Evolutionary conservation across 345 rosid species (phyloP).

Genomic region (Rubroshorea leprosula): DNA sequence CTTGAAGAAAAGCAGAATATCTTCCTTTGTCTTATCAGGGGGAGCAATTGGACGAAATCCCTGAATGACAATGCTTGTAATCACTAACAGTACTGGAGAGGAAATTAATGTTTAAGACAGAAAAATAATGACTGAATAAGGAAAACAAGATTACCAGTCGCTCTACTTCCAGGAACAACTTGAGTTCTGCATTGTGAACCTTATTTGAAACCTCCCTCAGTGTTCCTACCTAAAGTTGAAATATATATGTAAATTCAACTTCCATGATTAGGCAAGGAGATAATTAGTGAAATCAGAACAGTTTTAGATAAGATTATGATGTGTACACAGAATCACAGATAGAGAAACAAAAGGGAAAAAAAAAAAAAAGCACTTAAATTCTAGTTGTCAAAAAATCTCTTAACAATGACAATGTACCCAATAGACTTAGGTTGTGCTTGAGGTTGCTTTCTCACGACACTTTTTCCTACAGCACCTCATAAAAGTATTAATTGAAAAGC

Average conservation of each 20-base stretch:
- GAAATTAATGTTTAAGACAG: background rate
- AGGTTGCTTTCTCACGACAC: no score
- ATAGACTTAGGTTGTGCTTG: no score
- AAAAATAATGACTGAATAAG: background rate
- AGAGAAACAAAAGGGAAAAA: no score
- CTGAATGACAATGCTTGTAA: conserved; percentile 25
- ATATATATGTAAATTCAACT: background rate
- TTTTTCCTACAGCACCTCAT: no score
- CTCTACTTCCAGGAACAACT: conserved; percentile 69
- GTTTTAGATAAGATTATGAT: no score
- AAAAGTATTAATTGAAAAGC: no score
- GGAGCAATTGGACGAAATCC: conserved; percentile 50
- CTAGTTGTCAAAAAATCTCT: no score
- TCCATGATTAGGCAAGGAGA: background rate
- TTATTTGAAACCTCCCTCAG: conserved; percentile 59
- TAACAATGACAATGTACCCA: no score
- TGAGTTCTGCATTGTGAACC: conserved; percentile 53
- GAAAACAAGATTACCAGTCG: conserved; percentile 36
- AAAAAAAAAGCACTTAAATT: no score
- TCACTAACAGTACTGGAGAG: conserved; percentile 7
- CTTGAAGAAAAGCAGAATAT: conserved; percentile 65
- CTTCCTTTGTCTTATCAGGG: conserved; percentile 58
- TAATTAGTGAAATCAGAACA: no score
- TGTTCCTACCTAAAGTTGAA: conserved; percentile 53
- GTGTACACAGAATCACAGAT: no score